Evolutionary conservation across 2,329 filamentous ascomycete genomes (phyloP), one percentile per base, ranked within the genome.

Genomic region (Paecilomyces niveus): DNA sequence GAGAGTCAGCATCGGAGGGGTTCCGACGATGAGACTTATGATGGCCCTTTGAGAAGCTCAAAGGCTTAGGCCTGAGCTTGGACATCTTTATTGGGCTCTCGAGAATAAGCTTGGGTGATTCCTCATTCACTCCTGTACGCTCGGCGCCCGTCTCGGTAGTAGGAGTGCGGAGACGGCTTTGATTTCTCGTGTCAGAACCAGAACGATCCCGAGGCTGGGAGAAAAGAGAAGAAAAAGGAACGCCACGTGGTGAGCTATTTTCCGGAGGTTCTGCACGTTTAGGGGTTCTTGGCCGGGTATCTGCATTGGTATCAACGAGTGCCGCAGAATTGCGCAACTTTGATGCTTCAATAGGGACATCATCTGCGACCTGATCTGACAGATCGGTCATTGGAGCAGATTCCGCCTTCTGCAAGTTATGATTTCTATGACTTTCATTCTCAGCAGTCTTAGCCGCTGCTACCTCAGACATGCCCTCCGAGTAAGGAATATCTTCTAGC

Each of bases 1-100:
- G 58, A 32, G 70, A 72, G 13, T 61, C 68, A 3, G 67, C 62
- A 22, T 61, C 66, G 11, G 72, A 72, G 29, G 64, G 33, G 21
- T 26, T 24, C 8, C 39, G 39, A 45, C n/a, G n/a, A 18, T 45
- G 15, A 18, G 39, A 9, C 39, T 45, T 45, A 45, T n/a, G n/a
- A 6, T 45, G 39, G 15, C 39, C n/a, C n/a, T 45, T 45, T 21
- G 39, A n/a, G 39, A 18, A n/a, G 39, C n/a, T 45, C n/a, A 45
- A 5, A 8, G 39, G 39, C n/a, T 45, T 45, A 3, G 39, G 39
- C 8, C n/a, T n/a, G 4, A 45, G 39, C 9, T 45, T 45, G 7
- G 39, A 45, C 39, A 45, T 45, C 39, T 18, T 18, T 8, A 45
- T 45, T 18, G 39, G 39, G n/a, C 39, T 45, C 9, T 45, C 39